phyloP scores from a whole-genome alignment of 768 basidiomycete species.

The Suillus brevipes region DNA sequence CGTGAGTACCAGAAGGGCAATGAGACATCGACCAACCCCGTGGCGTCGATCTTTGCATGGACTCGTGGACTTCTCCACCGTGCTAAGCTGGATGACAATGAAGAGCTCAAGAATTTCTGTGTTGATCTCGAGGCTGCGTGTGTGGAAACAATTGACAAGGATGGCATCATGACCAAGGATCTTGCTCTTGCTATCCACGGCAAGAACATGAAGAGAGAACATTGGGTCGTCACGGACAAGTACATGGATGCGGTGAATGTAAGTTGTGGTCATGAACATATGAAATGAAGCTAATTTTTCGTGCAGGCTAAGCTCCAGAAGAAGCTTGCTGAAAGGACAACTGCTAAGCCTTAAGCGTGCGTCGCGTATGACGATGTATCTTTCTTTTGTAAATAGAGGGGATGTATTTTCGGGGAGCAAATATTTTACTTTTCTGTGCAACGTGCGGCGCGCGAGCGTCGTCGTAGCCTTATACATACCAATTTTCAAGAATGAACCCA shows the following conservation, averaged over 20 bases:
- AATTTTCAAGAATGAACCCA: background rate
- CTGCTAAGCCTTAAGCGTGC: conserved; percentile 20
- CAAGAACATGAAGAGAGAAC: conserved; percentile 85
- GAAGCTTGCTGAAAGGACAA: conserved; percentile 38
- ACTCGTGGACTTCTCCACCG: conserved; percentile 92
- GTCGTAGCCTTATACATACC: background rate
- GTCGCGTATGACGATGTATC: background rate
- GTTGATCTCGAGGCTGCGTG: conserved; percentile 82
- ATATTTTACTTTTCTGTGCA: background rate
- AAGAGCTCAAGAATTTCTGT: conserved; percentile 71
- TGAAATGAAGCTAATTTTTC: conserved; percentile 14
- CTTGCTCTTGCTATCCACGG: conserved; percentile 93
- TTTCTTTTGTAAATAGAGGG: background rate
- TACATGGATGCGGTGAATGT: conserved; percentile 95
- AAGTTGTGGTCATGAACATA: conserved; percentile 30
- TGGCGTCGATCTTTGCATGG: conserved; percentile 99
- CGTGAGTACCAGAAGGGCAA: conserved; percentile 96
- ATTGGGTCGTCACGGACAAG: conserved; percentile 94
- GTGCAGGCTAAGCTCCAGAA: conserved; percentile 44
- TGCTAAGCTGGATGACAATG: conserved; percentile 88
- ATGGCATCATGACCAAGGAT: conserved; percentile 97
- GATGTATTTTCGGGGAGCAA: background rate
- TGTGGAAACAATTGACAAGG: conserved; percentile 86
- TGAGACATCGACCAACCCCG: conserved; percentile 98
- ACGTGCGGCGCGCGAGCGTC: background rate